Evolutionary conservation across 495 filamentous ascomycete genomes (phyloP).

Genomic region (Hypoxylon subgilvum): DNA sequence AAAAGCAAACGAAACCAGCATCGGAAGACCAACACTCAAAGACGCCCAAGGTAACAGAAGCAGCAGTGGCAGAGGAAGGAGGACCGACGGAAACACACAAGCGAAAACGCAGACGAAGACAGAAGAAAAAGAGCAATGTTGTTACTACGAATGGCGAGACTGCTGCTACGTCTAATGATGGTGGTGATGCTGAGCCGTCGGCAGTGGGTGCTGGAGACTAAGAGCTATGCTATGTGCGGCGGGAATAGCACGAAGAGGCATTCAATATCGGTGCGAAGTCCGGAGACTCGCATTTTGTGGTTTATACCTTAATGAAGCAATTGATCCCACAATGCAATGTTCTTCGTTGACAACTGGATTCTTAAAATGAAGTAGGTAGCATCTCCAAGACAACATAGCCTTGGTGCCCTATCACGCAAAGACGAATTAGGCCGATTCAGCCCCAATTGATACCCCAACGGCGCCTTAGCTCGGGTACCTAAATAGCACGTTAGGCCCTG

Average conservation of each 20-base stretch:
- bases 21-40: constrained; percentile 13
- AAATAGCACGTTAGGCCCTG: constrained; percentile 5
- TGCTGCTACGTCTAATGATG: constrained; percentile 12
- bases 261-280: constrained; percentile 5
- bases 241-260: constrained; percentile 8
- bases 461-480: constrained; percentile 9
- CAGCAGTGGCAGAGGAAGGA: background rate
- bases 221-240: constrained; percentile 3
- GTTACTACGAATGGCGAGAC: constrained; percentile 11
- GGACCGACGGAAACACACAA: constrained; percentile 40
- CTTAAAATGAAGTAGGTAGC: background rate
- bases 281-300: background rate
- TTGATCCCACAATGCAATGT: constrained; percentile 21
- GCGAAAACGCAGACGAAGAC: constrained; percentile 54
- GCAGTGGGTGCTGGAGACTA: constrained; percentile 28
- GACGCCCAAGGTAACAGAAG: constrained; percentile 19
- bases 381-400: too few relatives aligned
- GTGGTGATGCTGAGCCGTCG: constrained; percentile 6
- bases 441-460: constrained; percentile 19
- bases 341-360: background rate
- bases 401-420: too few relatives aligned
- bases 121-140: constrained; percentile 44
- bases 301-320: constrained; percentile 3
- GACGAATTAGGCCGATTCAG: constrained; percentile 13
- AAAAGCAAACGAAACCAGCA: constrained; percentile 61